Conservation (phyloP, 2,329 filamentous ascomycete species). For the Decorospora gaudefroyi region DNA sequence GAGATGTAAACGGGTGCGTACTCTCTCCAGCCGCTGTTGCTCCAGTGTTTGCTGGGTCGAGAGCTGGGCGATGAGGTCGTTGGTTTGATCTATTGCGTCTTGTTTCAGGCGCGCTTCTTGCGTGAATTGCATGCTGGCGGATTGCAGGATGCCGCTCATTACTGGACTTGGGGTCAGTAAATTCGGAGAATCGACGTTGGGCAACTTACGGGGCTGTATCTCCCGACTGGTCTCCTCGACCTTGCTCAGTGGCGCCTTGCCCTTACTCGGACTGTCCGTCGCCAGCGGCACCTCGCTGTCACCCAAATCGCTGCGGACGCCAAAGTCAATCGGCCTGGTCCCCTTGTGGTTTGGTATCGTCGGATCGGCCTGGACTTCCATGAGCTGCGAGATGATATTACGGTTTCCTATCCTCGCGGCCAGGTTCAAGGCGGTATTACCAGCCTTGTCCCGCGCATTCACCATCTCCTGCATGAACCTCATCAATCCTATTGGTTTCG, state of each 20-base stretch:
- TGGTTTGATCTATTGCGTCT: conserved; percentile 77
- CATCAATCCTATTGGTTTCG: conserved; percentile 78
- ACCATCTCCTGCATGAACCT: conserved; percentile 97
- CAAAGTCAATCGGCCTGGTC: conserved; percentile 89
- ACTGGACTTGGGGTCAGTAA: conserved; percentile 50
- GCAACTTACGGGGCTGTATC: conserved; percentile 74
- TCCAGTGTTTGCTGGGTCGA: conserved; percentile 79
- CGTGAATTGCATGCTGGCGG: conserved; percentile 78
- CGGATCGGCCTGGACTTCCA: conserved; percentile 95
- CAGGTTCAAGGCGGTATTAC: conserved; percentile 93
- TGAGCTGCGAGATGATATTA: conserved; percentile 93
- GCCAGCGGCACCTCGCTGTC: conserved; percentile 25
- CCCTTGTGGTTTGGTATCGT: conserved; percentile 88
- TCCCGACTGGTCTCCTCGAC: conserved; percentile 77
- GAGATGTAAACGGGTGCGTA: conserved; percentile 68
- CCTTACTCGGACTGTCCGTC: conserved; percentile 44
- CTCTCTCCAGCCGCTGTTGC: conserved; percentile 70
- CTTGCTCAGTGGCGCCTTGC: conserved; percentile 50
- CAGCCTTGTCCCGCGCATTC: conserved; percentile 89
- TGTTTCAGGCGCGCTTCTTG: conserved; percentile 83
- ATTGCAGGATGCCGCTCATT: conserved; percentile 79
- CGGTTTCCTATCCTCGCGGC: conserved; percentile 90
- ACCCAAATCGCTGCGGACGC: conserved; percentile 72
- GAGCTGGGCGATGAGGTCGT: conserved; percentile 77
- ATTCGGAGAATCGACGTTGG: no score